A percentile compares a stretch with the other conserved stretches of the same genome.
Evolutionary conservation across 208 protist species (phyloP).

Genomic region (Leptomonas seymouri): DNA sequence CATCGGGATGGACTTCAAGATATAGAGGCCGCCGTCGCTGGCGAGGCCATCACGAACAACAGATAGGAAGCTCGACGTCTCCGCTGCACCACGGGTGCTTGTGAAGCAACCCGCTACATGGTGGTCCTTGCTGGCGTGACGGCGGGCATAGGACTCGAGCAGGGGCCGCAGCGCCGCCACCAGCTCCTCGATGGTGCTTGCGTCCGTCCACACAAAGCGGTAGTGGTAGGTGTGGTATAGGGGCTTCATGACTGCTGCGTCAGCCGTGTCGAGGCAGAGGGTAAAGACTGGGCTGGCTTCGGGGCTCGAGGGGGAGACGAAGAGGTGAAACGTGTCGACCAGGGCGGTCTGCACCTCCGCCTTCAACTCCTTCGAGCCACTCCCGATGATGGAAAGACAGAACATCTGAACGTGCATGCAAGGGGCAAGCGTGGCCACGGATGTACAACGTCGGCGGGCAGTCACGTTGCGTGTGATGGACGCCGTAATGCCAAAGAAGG

Average conservation of each 20-base stretch:
- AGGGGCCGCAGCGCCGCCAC: constrained; percentile 25
- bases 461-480: too few relatives aligned
- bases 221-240: constrained; percentile 48
- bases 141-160: constrained; percentile 19
- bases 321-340: constrained; percentile 23
- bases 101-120: constrained; percentile 39
- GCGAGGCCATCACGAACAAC: constrained; percentile 82
- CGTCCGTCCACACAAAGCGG: constrained; percentile 54
- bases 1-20: constrained; percentile 56
- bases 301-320: constrained; percentile 1
- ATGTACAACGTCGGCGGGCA: too few relatives aligned
- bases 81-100: constrained; percentile 60
- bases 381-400: constrained; percentile 41
- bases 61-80: constrained; percentile 55
- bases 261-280: constrained; percentile 53
- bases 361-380: constrained; percentile 34
- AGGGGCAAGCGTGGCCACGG: too few relatives aligned
- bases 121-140: constrained; percentile 3
- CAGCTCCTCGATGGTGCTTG: constrained; percentile 52
- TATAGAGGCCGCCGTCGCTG: constrained; percentile 82
- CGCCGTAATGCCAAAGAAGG: too few relatives aligned
- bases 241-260: constrained; percentile 37
- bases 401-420: too few relatives aligned
- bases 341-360: constrained; percentile 31
- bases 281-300: constrained; percentile 26